Conservation (phyloP, 345 rosid genomes). For the Limnanthes douglasii region DNA sequence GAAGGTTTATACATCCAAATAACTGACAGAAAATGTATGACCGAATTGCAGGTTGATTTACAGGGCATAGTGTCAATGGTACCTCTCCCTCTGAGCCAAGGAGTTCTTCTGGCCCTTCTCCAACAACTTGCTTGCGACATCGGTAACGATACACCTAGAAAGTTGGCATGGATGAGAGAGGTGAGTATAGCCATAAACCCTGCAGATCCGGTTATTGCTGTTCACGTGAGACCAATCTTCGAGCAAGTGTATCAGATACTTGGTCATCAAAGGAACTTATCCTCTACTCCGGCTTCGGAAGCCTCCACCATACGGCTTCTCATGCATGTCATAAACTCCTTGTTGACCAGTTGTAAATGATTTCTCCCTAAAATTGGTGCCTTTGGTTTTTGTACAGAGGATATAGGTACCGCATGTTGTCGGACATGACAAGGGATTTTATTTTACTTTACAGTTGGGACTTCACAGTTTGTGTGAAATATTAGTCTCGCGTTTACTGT, state of each 20-base stretch:
- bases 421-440: too few relatives aligned
- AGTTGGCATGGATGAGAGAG: constrained; percentile 58
- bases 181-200: constrained; percentile 48
- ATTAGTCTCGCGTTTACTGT: too few relatives aligned
- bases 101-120: constrained; percentile 61
- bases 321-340: constrained; percentile 37
- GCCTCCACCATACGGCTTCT: constrained; percentile 32
- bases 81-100: constrained; percentile 50
- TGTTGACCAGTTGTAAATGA: constrained; percentile 37
- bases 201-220: constrained; percentile 32
- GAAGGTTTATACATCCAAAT: too few relatives aligned
- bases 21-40: too few relatives aligned
- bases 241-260: constrained; percentile 54
- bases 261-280: constrained; percentile 28
- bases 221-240: constrained; percentile 44
- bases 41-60: constrained; percentile 49
- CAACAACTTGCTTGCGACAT: constrained; percentile 65
- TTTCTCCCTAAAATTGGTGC: constrained; percentile 11
- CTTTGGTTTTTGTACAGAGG: constrained; percentile 18
- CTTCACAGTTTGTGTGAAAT: constrained; percentile 16
- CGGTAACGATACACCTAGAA: constrained; percentile 29
- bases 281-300: constrained; percentile 26
- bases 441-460: too few relatives aligned
- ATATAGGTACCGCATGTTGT: constrained; percentile 11
- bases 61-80: constrained; percentile 22